phyloP scores from a whole-genome alignment of 2,329 filamentous ascomycete species.

The Aspergillus fijiensis region DNA sequence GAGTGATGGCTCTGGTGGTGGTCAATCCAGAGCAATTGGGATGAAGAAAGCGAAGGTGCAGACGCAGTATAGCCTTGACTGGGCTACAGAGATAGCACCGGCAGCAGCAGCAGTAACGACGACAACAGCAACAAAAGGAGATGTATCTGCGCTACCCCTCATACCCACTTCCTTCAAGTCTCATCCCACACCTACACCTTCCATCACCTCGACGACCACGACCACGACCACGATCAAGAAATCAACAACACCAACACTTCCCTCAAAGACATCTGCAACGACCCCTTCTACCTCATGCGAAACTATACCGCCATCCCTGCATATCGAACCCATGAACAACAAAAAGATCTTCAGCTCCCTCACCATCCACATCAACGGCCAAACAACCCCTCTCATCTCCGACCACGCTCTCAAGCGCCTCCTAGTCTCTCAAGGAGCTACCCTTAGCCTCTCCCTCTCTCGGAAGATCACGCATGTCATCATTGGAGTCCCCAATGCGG shows the following conservation, averaged over 20 bases:
- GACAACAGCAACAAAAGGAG: constrained; percentile 2
- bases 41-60: constrained; percentile 9
- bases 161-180: neutral
- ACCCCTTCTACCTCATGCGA: neutral
- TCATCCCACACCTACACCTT: neutral
- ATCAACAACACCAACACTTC: neutral
- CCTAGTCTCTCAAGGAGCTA: constrained; percentile 71
- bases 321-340: neutral
- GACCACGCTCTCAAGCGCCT: constrained; percentile 83
- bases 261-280: neutral
- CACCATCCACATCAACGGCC: constrained; percentile 83
- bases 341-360: constrained; percentile 65
- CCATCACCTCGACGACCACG: neutral
- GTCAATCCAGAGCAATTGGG: neutral
- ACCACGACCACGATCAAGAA: neutral
- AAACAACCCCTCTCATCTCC: constrained; percentile 75
- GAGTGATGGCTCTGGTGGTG: constrained; percentile 13
- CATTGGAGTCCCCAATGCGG: constrained; percentile 60
- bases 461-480: constrained; percentile 84
- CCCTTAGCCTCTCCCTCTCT: constrained; percentile 67
- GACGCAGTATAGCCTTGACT: neutral
- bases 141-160: constrained; percentile 5
- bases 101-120: neutral
- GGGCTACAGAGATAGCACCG: neutral
- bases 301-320: neutral